Base-by-base conservation (phyloP, 805 yeast genomes). In the Candida mattraensis region DNA sequence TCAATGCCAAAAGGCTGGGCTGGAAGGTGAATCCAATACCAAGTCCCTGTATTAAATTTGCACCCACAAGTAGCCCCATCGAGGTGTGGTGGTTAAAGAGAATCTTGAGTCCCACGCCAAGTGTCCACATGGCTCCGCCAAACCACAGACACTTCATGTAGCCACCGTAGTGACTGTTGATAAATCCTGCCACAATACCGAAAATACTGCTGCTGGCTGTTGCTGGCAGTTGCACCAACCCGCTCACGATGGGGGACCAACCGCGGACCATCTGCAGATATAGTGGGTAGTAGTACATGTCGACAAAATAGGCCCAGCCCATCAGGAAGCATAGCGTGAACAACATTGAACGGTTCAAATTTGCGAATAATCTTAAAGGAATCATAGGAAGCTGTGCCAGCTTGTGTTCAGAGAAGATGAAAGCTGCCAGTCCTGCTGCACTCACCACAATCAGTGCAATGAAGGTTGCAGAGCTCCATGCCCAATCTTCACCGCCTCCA, bases 401-500 rank as follows among this genome's bases (percentile, higher is more conserved):
- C 37, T 58, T 65, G 50, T 62, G 50, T 42, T 80, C 84, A 20
- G 69, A 61, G 3, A 69, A 21, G 7, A 75, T 18, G 34, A 80
- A 76, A 2, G 47, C 47, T 4, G 66, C 39, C 18, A 69, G 60
- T 8, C 62, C 49, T 0, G 54, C 37, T 3, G 62, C 70, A 18
- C 77, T 74, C 25, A 70, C 39, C 3, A 56, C 52, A 26, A 71
- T 48, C 50, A 67, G 58, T 5, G 59, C 40, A n/a, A 45, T 42
- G 28, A 45, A 45, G 2, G 38, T 39, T 3, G 44, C 39, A 5
- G 49, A 45, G 44, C 66, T 49, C 87, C 87, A 81, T 0, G 63
- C 51, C 54, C 69, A 78, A 4, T 69, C 58, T 3, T 70, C 57
- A 1, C 84, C 84, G 18, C 84, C 86, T 14, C 80, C 79, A 39